These are phyloP conservation scores for Ostreobium quekettii DNA, from an alignment of 139 green algal species.

Conservation along the genomic window DNA sequence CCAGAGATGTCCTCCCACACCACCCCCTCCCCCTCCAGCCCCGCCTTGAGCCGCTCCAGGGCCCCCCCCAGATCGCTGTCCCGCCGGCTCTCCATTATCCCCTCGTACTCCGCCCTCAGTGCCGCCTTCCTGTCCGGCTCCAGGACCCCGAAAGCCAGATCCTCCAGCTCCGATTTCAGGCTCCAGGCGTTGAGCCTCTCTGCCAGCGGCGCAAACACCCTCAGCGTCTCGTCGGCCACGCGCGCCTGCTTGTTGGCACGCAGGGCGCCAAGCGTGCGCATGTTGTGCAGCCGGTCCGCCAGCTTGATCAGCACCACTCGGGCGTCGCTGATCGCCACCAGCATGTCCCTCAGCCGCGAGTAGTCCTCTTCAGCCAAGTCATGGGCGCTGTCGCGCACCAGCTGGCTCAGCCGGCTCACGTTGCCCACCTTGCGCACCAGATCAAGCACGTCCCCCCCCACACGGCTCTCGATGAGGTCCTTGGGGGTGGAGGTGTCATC, in stretches of 20 bases:
- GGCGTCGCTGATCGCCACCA: constrained; percentile 59
- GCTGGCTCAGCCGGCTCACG: constrained; percentile 9
- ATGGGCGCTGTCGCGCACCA: neutral
- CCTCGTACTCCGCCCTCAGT: constrained; percentile 12
- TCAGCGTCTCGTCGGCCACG: constrained; percentile 60
- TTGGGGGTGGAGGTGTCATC: constrained; percentile 35
- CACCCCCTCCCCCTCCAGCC: constrained; percentile 27
- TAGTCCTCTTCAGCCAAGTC: neutral
- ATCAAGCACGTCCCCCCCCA: constrained; percentile 35
- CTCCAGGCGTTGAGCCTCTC: constrained; percentile 82
- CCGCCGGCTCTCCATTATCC: neutral
- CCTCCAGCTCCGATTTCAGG: constrained; percentile 87
- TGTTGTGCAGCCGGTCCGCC: constrained; percentile 63
- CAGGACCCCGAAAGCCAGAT: constrained; percentile 69
- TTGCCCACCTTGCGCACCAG: constrained; percentile 31
- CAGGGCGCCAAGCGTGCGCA: constrained; percentile 49
- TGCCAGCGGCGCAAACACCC: constrained; percentile 76
- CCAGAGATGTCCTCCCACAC: constrained; percentile 68
- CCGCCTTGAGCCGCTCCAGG: neutral
- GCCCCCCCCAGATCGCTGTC: constrained; percentile 10
- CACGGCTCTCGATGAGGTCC: constrained; percentile 42
- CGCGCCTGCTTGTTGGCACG: constrained; percentile 31
- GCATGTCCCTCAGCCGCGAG: constrained; percentile 41
- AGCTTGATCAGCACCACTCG: constrained; percentile 76
- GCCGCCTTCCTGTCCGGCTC: constrained; percentile 38